Conservation (phyloP, 768 basidiomycete species). For the Tylopilus sp. region DNA sequence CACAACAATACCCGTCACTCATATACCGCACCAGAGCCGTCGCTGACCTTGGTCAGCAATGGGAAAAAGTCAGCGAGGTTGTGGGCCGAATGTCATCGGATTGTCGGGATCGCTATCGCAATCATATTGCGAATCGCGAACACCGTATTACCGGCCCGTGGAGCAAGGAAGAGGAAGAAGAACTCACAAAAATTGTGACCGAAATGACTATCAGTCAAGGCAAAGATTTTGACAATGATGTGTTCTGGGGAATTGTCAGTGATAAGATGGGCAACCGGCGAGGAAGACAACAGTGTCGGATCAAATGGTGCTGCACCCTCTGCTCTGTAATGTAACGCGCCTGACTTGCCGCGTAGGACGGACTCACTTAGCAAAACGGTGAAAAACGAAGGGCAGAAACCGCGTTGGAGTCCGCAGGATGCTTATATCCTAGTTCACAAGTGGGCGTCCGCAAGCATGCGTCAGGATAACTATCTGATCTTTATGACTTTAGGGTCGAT, state of each 20-base stretch:
- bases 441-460: conserved; percentile 33
- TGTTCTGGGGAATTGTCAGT: conserved; percentile 80
- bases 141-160: conserved; percentile 64
- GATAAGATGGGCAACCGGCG: conserved; percentile 73
- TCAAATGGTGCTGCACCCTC: conserved; percentile 64
- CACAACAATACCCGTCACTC: conserved; percentile 2
- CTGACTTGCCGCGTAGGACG: conserved; percentile 46
- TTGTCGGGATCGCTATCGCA: conserved; percentile 83
- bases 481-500: conserved; percentile 51
- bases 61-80: conserved; percentile 70
- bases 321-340: background rate
- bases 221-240: conserved; percentile 71
- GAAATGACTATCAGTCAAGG: conserved; percentile 72
- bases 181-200: conserved; percentile 69
- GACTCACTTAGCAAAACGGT: conserved; percentile 69
- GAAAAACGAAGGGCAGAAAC: conserved; percentile 67
- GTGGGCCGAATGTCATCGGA: conserved; percentile 78
- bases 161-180: conserved; percentile 77
- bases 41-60: conserved; percentile 64
- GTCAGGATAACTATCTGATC: background rate
- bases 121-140: conserved; percentile 70
- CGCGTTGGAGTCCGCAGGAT: conserved; percentile 74
- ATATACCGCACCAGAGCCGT: conserved; percentile 52
- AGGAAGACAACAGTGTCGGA: conserved; percentile 80
- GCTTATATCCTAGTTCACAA: conserved; percentile 80